Percentiles rank a stretch among this genome's conserved stretches.
Evolutionary conservation across 2,329 filamentous ascomycete genomes (phyloP).

Genomic region (Penicillium corylophilum): DNA sequence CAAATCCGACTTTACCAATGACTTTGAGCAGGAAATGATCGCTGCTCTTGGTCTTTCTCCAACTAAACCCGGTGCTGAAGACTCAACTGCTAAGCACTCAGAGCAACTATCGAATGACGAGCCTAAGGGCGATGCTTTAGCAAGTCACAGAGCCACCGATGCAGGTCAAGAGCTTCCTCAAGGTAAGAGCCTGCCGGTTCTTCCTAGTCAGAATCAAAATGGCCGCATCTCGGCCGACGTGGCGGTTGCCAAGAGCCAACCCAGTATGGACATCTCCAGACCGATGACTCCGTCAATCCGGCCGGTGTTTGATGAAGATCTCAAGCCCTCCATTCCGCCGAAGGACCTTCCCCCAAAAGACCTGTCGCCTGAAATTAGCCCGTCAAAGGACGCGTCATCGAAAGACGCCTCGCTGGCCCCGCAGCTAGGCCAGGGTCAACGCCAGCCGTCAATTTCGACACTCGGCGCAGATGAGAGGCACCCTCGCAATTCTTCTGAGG

Average conservation of each 20-base stretch:
- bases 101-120: not conserved
- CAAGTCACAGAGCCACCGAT: not conserved
- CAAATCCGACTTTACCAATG: slow-evolving; percentile 6
- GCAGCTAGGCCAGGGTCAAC: slow-evolving; percentile 5
- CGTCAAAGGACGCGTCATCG: not conserved
- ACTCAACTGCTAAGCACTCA: not conserved
- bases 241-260: not conserved
- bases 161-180: not conserved
- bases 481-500: not conserved
- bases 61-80: slow-evolving; percentile 5
- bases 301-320: slow-evolving; percentile 13
- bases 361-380: slow-evolving; percentile 5
- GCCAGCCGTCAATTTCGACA: slow-evolving; percentile 28
- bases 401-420: slow-evolving; percentile 5
- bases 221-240: not conserved
- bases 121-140: not conserved
- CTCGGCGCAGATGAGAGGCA: slow-evolving; percentile 22
- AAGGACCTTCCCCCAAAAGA: not conserved
- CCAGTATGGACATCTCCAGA: not conserved
- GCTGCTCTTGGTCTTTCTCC: slow-evolving; percentile 24
- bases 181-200: slow-evolving; percentile 8
- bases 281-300: slow-evolving; percentile 10
- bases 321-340: slow-evolving; percentile 4
- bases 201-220: slow-evolving; percentile 6
- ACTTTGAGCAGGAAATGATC: slow-evolving; percentile 24